Percentiles rank a stretch among this genome's conserved stretches.
phyloP scores from a whole-genome alignment of 2,329 filamentous ascomycete genomes.

The Aureobasidium zeae region DNA sequence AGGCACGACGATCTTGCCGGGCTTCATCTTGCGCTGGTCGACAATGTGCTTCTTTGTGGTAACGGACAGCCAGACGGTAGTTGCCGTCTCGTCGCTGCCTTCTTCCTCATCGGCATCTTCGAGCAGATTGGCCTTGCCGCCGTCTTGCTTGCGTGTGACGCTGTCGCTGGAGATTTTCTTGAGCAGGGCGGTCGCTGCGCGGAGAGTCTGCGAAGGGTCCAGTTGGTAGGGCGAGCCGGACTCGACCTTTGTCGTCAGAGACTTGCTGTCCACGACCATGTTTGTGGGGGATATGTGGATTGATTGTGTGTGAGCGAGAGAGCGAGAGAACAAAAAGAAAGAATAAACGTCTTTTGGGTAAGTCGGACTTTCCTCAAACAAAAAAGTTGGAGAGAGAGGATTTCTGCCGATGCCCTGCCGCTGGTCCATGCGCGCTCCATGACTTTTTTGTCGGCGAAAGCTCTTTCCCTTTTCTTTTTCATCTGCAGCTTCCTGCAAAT shows the following conservation, averaged over 20 bases:
- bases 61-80: conserved; percentile 52
- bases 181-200: conserved; percentile 51
- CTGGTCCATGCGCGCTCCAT: neutral
- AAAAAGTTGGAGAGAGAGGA: conserved; percentile 7
- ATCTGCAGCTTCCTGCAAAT: conserved; percentile 12
- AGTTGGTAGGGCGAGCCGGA: conserved; percentile 33
- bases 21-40: conserved; percentile 72
- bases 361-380: conserved; percentile 1
- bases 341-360: neutral
- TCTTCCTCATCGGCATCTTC: conserved; percentile 40
- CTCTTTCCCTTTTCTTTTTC: conserved; percentile 6
- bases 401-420: conserved; percentile 10
- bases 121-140: conserved; percentile 46
- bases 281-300: conserved; percentile 12
- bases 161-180: conserved; percentile 38
- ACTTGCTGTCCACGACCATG: conserved; percentile 28
- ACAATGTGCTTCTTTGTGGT: conserved; percentile 58
- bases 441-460: conserved; percentile 1
- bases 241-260: conserved; percentile 29
- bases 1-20: conserved; percentile 58
- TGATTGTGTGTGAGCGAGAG: too few species aligned
- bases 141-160: conserved; percentile 37
- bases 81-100: conserved; percentile 36
- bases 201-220: conserved; percentile 43
- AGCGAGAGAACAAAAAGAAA: too few species aligned